Evolutionary conservation across 345 rosid genomes (phyloP).

Genomic region (Erucastrum elatum): DNA sequence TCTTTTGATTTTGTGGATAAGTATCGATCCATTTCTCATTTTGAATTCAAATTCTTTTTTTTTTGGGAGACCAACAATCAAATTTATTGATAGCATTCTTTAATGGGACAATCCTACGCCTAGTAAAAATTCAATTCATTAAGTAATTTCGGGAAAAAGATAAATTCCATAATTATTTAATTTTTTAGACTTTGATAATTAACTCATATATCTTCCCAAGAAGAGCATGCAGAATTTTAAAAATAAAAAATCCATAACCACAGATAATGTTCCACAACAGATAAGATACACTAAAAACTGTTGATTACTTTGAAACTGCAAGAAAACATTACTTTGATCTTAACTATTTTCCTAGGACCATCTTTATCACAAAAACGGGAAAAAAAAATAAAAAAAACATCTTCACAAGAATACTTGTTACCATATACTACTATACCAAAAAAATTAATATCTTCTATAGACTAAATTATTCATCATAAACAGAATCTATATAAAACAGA

Average conservation of each 20-base stretch:
- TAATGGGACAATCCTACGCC: not conserved
- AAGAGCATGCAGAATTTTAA: slow-evolving; percentile 13
- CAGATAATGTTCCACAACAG: not conserved
- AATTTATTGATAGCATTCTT: slow-evolving; percentile 13
- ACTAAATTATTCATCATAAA: not conserved
- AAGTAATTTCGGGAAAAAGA: slow-evolving; percentile 4
- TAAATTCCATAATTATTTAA: not conserved
- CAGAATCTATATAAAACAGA: not conserved
- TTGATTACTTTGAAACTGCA: not conserved
- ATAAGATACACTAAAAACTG: not conserved
- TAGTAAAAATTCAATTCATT: not conserved
- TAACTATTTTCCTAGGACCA: not conserved
- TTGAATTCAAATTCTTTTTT: not conserved
- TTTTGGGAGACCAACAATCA: not conserved
- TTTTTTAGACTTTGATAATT: not conserved
- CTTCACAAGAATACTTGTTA: not conserved
- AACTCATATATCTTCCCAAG: slow-evolving; percentile 9
- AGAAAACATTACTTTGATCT: not conserved
- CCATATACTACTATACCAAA: not conserved
- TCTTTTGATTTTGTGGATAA: not conserved
- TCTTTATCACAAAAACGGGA: not conserved
- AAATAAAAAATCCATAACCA: not conserved
- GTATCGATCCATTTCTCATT: not conserved
- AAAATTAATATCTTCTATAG: not conserved
- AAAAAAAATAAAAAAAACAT: not conserved